Base-by-base conservation (phyloP, 805 yeast species). In the Candida yuanshanica region DNA sequence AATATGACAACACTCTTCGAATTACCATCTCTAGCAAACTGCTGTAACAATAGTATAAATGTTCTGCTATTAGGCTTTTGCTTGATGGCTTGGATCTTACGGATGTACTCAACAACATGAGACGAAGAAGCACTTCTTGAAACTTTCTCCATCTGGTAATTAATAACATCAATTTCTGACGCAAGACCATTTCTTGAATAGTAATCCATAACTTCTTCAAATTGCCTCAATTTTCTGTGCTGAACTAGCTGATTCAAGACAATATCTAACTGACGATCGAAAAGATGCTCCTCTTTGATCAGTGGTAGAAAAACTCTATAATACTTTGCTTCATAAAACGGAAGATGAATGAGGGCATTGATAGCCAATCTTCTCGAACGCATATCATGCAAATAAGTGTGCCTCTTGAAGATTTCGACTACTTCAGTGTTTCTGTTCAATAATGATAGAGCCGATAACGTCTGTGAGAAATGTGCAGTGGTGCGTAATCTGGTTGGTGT, bases 21-120 rank as follows among this genome's bases (percentile, higher is more conserved):
- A 21, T 51, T 52, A n/a, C 57, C 55, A 3, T 35, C 22, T 25
- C 41, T 44, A 5, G 52, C 49, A 27, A 53, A 46, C 20, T 51
- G 53, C 12, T 42, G 35, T 10, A 51, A 43, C 31, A 55, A 21
- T 12, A 48, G 25, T 5, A 36, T 31, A 37, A 49, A 52, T 1
- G 56, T 49, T 14, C 35, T 32, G 1, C 39, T 10, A 7, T 48
- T 48, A 16, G 53, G 51, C 16, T 34, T 41, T 22, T 22, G 8
- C 4, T 26, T 25, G 9, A 43, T 31, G 10, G 34, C 43, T n/a
- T 40, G 37, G 9, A 43, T 39, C 12, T 37, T 31, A 10, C 32
- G 21, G 11, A 43, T 22, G 11, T 34, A 35, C n/a, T 34, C 22
- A 13, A 43, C 31, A 4, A 22, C 26, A 7, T 23, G 23, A 4